Evolutionary conservation across 192 early-diverging fungal genomes (phyloP).

Genomic region (Diversispora eburnea): DNA sequence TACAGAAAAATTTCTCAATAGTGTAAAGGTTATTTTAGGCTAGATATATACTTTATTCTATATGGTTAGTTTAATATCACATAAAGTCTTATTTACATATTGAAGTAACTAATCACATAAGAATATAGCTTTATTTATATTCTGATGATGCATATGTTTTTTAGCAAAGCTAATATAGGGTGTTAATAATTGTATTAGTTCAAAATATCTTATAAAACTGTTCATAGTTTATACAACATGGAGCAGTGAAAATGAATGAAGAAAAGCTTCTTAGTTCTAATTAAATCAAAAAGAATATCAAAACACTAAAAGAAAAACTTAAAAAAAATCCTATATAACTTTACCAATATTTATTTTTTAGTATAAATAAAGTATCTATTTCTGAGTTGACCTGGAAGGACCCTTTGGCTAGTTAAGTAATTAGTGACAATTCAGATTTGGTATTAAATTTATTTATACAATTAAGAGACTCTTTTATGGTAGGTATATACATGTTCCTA

Average conservation of each 20-base stretch:
- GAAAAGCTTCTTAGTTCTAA: not conserved
- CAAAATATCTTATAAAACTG: too few species aligned
- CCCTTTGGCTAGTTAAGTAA: not conserved
- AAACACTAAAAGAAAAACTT: not conserved
- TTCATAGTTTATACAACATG: too few species aligned
- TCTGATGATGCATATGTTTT: too few species aligned
- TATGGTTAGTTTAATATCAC: too few species aligned
- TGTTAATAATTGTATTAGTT: too few species aligned
- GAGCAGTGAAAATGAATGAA: not conserved
- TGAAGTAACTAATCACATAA: too few species aligned
- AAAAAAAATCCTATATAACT: constrained; percentile 2
- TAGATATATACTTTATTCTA: too few species aligned
- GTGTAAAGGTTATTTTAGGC: too few species aligned
- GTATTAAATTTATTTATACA: not conserved
- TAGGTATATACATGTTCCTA: not conserved
- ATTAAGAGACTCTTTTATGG: constrained; percentile 1
- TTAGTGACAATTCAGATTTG: not conserved
- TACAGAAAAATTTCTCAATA: too few species aligned
- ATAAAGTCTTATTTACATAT: too few species aligned
- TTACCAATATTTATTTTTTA: constrained; percentile 4
- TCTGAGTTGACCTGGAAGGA: not conserved
- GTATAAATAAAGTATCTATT: constrained; percentile 7
- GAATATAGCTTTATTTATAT: too few species aligned
- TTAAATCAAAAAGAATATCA: constrained; percentile 8
- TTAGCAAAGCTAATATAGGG: too few species aligned